Base-by-base conservation (phyloP, 2,329 filamentous ascomycete species). In the Scopulariopsis brevicaulis region DNA sequence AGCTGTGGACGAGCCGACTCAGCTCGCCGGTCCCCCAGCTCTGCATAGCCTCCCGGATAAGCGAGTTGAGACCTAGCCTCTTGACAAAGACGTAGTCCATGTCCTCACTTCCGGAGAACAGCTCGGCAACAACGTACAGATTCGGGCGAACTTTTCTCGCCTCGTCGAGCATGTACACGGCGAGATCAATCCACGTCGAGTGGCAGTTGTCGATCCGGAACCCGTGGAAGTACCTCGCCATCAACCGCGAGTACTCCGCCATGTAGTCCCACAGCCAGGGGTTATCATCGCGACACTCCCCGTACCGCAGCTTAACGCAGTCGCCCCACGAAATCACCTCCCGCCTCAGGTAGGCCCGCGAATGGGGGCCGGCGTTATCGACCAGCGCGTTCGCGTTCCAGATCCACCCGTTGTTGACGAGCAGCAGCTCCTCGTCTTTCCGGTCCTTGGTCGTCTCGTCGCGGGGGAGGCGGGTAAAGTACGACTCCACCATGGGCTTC, bases 271-370 rank as follows among this genome's bases (percentile, higher is more conserved):
- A 99, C 10, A 99, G 77, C 76, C 85, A 99, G 0, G 94, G 93
- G 65, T 87, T 97, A 69, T 97, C 94, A 57, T 92, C 74, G 0
- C 87, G 88, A 0, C 84, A 79, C 28, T 76, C 79, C 37, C 94
- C 94, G 67, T 97, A 99, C 20, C 94, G 86, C 57, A 99, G 80
- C 76, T 99, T 99, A 62, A 97, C 94, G 69, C 95, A 99, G 69
- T 99, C 94, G 15, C 93, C 92, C 94, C 94, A 99, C 34, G 96
- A 89, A 64, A 99, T 97, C 60, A 99, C 90, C 71, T 99, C 91
- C 64, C 94, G 84, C 56, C 90, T 84, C n/a, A 99, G 80, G 67
- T 99, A 99, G n/a, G 93, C 91, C 58, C 86, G 85, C 10, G 93
- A 96, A 53, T 89, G 78, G 0, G 91, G 87, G 0, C 95, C 95